These are phyloP conservation scores for Datisca glomerata DNA, from an alignment of 306 rosid genomes.

Conservation along the genomic window DNA sequence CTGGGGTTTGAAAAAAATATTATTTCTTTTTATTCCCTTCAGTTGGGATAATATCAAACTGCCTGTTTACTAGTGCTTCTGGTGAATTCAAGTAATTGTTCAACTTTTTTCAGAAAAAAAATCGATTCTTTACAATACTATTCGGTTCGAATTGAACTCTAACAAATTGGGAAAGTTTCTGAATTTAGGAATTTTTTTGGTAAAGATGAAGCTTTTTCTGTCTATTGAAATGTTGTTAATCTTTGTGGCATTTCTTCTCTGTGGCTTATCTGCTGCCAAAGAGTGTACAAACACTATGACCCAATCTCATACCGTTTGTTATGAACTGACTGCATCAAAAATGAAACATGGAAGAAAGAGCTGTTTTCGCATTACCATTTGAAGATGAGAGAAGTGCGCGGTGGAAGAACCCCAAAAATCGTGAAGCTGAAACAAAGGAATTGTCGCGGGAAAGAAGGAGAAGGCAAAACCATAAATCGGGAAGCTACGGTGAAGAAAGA, in stretches of 20 bases:
- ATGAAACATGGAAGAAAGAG: slow-evolving; percentile 48
- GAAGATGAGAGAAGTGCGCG: too few species aligned
- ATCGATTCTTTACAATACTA: background rate
- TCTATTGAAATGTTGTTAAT: slow-evolving; percentile 11
- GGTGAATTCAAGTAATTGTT: background rate
- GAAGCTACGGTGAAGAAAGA: too few species aligned
- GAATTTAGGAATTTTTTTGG: slow-evolving; percentile 8
- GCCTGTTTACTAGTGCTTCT: slow-evolving; percentile 1
- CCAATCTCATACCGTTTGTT: slow-evolving; percentile 38
- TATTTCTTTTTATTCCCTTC: slow-evolving; percentile 1
- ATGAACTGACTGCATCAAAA: slow-evolving; percentile 30
- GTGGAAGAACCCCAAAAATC: too few species aligned
- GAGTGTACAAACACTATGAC: slow-evolving; percentile 63
- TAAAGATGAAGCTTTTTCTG: slow-evolving; percentile 26
- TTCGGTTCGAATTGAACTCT: background rate
- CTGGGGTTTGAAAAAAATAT: slow-evolving; percentile 6
- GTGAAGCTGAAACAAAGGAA: too few species aligned
- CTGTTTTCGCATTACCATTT: slow-evolving; percentile 47
- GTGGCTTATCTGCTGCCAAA: slow-evolving; percentile 26
- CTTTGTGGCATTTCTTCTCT: slow-evolving; percentile 17
- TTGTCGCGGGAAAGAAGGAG: too few species aligned
- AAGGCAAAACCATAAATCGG: too few species aligned
- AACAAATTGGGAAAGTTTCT: too few species aligned
- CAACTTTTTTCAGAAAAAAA: background rate
- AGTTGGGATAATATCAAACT: slow-evolving; percentile 3